Base-by-base conservation (phyloP, 1,284 basidiomycete genomes). In the Mrakiaceae sp. region DNA sequence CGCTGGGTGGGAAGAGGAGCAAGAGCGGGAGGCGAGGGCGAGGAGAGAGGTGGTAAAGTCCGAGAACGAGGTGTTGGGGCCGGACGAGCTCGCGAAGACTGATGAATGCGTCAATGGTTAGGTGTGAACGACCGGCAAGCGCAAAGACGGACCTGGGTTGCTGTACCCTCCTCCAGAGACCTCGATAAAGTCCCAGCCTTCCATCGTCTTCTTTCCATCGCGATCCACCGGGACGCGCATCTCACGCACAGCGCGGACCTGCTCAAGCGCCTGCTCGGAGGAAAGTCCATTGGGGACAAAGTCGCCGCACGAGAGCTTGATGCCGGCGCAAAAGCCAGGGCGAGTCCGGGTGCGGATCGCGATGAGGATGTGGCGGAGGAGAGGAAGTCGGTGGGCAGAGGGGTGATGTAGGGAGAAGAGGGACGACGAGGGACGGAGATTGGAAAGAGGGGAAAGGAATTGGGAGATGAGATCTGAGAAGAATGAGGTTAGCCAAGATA, bases 291-390 rank as follows among this genome's bases (percentile, higher is more conserved):
- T 74, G 68, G 78, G 73, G 12, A 83, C 79, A 72, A 92, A 93
- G 72, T 94, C 91, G 1, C 83, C 83, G 10, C 86, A 84, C 70
- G 89, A 93, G 44, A 92, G 75, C 71, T 95, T 95, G 71, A 95
- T 77, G 2, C 88, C 88, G 12, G 95, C 66, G 3, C 85, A 75
- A 71, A 94, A 94, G 44, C 80, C 72, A 14, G 48, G 44, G 5
- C 40, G 12, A 3, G 63, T 64, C 3, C 50, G n/a, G 3, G 27
- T n/a, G 1, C 56, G 63, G 43, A 64, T 42, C 16, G 48, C 16
- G 10, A 27, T 10, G 11, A 64, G 57, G 16, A 64, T 11, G 14
- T 27, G 46, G 43, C 50, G 52, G 9, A 64, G 50, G 57, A 64
- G 56, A 39, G 9, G 87, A 87, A 14, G 85, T 85, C 39, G 84